Percentiles rank a stretch among this genome's conserved stretches.
Evolutionary conservation across 2,329 filamentous ascomycete genomes (phyloP).

Genomic region (Aspergillus fumigatiaffinis): DNA sequence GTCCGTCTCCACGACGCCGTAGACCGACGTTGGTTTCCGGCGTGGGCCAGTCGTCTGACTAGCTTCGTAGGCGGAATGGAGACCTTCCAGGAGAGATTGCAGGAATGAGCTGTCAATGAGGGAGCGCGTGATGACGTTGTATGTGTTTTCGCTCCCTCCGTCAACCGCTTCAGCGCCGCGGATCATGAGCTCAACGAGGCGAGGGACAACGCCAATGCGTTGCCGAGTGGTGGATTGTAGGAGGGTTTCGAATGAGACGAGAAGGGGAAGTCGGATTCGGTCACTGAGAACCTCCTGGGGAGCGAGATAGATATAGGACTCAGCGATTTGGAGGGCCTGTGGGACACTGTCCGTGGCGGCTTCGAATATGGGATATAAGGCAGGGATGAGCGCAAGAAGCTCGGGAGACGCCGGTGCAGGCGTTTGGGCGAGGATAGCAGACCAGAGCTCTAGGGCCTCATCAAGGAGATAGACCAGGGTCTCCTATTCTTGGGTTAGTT

Average conservation of each 20-base stretch:
- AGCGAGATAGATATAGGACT: conserved; percentile 67
- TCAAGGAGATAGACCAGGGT: conserved; percentile 80
- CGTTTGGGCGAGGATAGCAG: conserved; percentile 65
- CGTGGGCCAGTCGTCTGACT: conserved; percentile 81
- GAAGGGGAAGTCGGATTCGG: conserved; percentile 33
- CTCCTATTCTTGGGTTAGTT: conserved; percentile 35
- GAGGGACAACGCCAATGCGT: conserved; percentile 39
- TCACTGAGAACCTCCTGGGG: conserved; percentile 43
- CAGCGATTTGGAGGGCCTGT: conserved; percentile 60
- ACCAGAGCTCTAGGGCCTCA: conserved; percentile 88
- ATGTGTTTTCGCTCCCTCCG: conserved; percentile 51
- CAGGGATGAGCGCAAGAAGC: conserved; percentile 60
- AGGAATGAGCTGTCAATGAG: conserved; percentile 63
- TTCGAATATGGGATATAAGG: conserved; percentile 63
- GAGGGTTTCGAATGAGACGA: conserved; percentile 38
- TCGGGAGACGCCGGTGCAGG: conserved; percentile 56
- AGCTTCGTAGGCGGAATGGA: conserved; percentile 66
- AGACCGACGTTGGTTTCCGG: conserved; percentile 63
- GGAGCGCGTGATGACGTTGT: conserved; percentile 62
- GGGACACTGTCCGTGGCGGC: conserved; percentile 62
- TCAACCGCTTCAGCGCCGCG: conserved; percentile 60
- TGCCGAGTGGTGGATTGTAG: conserved; percentile 37
- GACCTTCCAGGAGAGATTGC: conserved; percentile 59
- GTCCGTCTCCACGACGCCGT: conserved; percentile 73
- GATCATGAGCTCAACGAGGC: conserved; percentile 61